Percentiles rank a stretch among this genome's conserved stretches.
phyloP scores from a whole-genome alignment of 1,284 basidiomycete species.

The Coriolopsis trogii region DNA sequence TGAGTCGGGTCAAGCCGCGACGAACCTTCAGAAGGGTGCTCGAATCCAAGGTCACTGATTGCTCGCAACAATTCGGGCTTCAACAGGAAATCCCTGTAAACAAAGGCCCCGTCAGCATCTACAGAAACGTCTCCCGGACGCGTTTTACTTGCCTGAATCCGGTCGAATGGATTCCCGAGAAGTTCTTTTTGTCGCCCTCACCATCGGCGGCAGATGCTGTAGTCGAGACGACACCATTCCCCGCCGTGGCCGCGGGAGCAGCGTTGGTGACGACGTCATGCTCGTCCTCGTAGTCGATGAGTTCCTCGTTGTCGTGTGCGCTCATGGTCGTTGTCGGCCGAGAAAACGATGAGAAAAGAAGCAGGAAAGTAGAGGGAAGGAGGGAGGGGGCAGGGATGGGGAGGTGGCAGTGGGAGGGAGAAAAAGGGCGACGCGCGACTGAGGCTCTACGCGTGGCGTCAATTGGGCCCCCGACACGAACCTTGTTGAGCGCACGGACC shows the following conservation, averaged over 20 bases:
- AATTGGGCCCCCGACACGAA: constrained; percentile 25
- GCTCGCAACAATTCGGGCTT: constrained; percentile 97
- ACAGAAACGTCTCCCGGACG: not conserved
- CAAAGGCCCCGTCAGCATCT: constrained; percentile 20
- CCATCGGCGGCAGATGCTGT: constrained; percentile 57
- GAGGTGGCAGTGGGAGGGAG: constrained; percentile 38
- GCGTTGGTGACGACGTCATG: constrained; percentile 80
- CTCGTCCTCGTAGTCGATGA: constrained; percentile 95
- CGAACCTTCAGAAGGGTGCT: constrained; percentile 98
- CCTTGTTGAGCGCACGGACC: constrained; percentile 25
- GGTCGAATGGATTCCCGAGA: constrained; percentile 96
- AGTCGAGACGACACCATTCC: constrained; percentile 51
- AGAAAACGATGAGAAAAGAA: constrained; percentile 29
- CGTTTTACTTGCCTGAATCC: constrained; percentile 76
- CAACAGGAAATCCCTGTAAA: constrained; percentile 87
- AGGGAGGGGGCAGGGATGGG: constrained; percentile 19
- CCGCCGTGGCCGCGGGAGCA: constrained; percentile 46
- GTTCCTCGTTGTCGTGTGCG: constrained; percentile 81
- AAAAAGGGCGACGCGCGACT: constrained; percentile 33
- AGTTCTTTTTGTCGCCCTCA: constrained; percentile 91
- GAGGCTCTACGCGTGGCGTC: constrained; percentile 28
- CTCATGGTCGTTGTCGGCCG: constrained; percentile 50
- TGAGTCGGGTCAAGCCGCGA: too few relatives aligned
- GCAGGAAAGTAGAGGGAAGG: constrained; percentile 24
- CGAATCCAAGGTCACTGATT: constrained; percentile 98